Evolutionary conservation across 805 yeast genomes (phyloP).

Genomic region (Zygotorulaspora florentina): DNA sequence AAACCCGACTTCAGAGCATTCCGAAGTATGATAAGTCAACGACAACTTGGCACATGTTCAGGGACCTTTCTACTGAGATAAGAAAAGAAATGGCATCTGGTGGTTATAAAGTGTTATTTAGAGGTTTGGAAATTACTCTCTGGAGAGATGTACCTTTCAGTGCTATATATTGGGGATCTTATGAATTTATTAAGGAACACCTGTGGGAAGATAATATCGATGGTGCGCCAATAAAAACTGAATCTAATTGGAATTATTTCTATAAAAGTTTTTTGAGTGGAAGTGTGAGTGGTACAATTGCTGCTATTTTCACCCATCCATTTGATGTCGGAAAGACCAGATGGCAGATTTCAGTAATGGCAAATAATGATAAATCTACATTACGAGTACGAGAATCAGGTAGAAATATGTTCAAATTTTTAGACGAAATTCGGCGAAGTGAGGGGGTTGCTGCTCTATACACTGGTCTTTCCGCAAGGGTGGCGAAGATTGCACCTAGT

Average conservation of each 20-base stretch:
- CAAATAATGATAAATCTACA: conserved; percentile 6
- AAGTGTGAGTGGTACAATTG: conserved; percentile 74
- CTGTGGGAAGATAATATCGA: conserved; percentile 16
- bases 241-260: conserved; percentile 45
- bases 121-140: conserved; percentile 80
- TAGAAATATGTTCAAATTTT: conserved; percentile 61
- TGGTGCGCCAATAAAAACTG: conserved; percentile 4
- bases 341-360: conserved; percentile 56
- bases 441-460: conserved; percentile 87
- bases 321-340: conserved; percentile 97
- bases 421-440: conserved; percentile 54
- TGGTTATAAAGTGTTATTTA: conserved; percentile 68
- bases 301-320: conserved; percentile 87
- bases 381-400: background rate
- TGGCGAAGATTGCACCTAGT: conserved; percentile 90
- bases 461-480: conserved; percentile 81
- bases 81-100: conserved; percentile 44
- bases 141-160: conserved; percentile 98
- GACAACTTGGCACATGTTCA: conserved; percentile 33
- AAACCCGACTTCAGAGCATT: conserved; percentile 87
- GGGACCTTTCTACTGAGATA: conserved; percentile 52
- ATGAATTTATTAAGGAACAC: conserved; percentile 50
- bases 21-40: conserved; percentile 44
- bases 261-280: conserved; percentile 73
- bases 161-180: conserved; percentile 89